Conservation (phyloP, 306 rosid genomes). For the Oemleria cerasiformis region DNA sequence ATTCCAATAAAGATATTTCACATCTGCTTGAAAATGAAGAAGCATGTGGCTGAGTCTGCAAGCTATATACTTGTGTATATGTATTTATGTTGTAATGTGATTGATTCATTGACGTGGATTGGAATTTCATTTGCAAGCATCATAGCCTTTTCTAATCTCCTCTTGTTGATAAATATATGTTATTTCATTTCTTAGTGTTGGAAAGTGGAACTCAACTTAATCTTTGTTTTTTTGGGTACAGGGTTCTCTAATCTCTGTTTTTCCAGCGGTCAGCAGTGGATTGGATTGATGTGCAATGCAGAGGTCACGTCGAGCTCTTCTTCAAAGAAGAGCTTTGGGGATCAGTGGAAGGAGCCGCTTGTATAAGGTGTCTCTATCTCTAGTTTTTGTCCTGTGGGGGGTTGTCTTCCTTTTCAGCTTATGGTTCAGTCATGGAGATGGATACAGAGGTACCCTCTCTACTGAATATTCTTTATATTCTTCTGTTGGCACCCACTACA, state of each 20-base stretch:
- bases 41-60: conserved; percentile 14
- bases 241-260: conserved; percentile 25
- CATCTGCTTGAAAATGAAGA: not conserved
- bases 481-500: not conserved
- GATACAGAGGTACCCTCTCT: conserved; percentile 50
- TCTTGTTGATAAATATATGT: not conserved
- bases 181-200: conserved; percentile 20
- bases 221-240: conserved; percentile 28
- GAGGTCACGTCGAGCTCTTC: conserved; percentile 74
- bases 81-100: not conserved
- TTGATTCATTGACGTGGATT: conserved; percentile 8
- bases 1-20: not conserved
- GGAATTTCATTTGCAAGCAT: conserved; percentile 3
- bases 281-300: conserved; percentile 79
- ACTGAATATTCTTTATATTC: conserved; percentile 8
- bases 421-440: conserved; percentile 67
- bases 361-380: conserved; percentile 68
- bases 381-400: conserved; percentile 70
- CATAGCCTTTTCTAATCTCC: not conserved
- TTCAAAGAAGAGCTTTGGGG: conserved; percentile 59
- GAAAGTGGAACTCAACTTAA: conserved; percentile 23
- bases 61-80: not conserved
- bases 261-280: conserved; percentile 22
- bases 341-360: conserved; percentile 46
- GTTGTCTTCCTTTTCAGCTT: conserved; percentile 63